A percentile compares a stretch with the other conserved stretches of the same genome.
Evolutionary conservation across 805 yeast genomes (phyloP).

Genomic region (Metschnikowia sp.): DNA sequence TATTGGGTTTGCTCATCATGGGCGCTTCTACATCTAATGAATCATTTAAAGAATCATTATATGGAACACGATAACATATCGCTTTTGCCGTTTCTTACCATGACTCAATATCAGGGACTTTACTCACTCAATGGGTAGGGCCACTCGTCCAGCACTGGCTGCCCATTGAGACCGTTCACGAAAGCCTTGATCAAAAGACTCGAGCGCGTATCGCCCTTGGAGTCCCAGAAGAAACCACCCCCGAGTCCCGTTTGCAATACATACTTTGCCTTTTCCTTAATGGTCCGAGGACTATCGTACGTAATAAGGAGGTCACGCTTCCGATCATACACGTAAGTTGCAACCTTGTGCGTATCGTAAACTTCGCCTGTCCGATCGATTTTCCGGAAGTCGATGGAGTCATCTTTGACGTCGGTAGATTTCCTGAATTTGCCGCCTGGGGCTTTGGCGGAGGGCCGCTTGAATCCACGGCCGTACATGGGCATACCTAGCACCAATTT

Average conservation of each 20-base stretch:
- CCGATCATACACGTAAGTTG: slow-evolving; percentile 32
- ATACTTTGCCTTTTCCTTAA: slow-evolving; percentile 56
- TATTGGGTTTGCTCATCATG: too few species aligned
- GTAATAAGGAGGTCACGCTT: slow-evolving; percentile 6
- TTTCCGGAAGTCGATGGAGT: slow-evolving; percentile 49
- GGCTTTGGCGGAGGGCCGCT: slow-evolving; percentile 17
- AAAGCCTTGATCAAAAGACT: slow-evolving; percentile 42
- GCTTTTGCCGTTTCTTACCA: too few species aligned
- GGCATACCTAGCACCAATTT: slow-evolving; percentile 86
- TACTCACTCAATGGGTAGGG: too few species aligned
- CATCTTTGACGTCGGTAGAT: slow-evolving; percentile 22
- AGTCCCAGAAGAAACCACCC: slow-evolving; percentile 97
- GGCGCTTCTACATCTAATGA: too few species aligned
- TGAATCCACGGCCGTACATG: slow-evolving; percentile 58
- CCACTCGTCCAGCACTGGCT: too few species aligned
- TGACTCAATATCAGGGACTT: too few species aligned
- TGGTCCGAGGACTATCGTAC: slow-evolving; percentile 66
- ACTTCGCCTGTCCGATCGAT: slow-evolving; percentile 51
- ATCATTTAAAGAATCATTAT: too few species aligned
- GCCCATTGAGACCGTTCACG: slow-evolving; percentile 5
- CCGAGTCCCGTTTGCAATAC: slow-evolving; percentile 49
- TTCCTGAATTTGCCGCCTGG: slow-evolving; percentile 40
- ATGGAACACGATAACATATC: too few species aligned
- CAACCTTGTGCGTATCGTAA: slow-evolving; percentile 48
- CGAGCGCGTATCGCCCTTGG: slow-evolving; percentile 61